phyloP scores from a whole-genome alignment of 2,329 filamentous ascomycete species.

The Stemphylium beticola region DNA sequence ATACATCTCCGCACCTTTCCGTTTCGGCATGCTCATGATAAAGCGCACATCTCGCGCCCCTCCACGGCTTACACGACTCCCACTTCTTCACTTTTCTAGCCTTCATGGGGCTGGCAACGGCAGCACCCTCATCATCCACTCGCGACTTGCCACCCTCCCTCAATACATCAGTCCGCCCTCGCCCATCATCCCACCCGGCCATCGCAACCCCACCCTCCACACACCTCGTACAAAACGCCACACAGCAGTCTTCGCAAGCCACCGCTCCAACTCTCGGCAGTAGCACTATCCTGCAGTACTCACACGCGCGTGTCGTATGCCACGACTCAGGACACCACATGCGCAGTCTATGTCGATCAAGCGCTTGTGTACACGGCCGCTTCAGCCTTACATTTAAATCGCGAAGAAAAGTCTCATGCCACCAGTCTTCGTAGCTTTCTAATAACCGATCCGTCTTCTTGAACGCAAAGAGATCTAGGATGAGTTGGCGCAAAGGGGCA shows the following conservation, averaged over 20 bases:
- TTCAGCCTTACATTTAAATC: conserved; percentile 57
- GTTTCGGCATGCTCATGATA: conserved; percentile 50
- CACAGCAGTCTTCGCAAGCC: conserved; percentile 50
- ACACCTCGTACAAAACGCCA: conserved; percentile 52
- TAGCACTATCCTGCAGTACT: conserved; percentile 46
- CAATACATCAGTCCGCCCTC: conserved; percentile 13
- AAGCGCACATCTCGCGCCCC: conserved; percentile 41
- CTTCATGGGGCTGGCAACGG: conserved; percentile 27
- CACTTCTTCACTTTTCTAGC: conserved; percentile 39
- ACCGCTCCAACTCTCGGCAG: conserved; percentile 48
- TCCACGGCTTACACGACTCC: conserved; percentile 49
- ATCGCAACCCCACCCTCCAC: conserved; percentile 41
- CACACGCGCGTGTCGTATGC: conserved; percentile 46
- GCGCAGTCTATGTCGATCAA: conserved; percentile 51
- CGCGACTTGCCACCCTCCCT: conserved; percentile 9
- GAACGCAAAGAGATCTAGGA: conserved; percentile 59
- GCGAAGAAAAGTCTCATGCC: conserved; percentile 57
- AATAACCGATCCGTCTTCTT: conserved; percentile 60
- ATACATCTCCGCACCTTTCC: conserved; percentile 41
- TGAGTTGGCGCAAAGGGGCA: conserved; percentile 49
- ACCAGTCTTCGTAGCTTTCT: conserved; percentile 54
- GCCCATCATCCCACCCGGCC: conserved; percentile 41
- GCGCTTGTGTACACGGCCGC: conserved; percentile 50
- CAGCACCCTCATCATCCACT: conserved; percentile 19
- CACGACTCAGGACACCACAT: conserved; percentile 50